Base-by-base conservation (phyloP, 2,329 filamentous ascomycete species). In the Coniella lustricola region DNA sequence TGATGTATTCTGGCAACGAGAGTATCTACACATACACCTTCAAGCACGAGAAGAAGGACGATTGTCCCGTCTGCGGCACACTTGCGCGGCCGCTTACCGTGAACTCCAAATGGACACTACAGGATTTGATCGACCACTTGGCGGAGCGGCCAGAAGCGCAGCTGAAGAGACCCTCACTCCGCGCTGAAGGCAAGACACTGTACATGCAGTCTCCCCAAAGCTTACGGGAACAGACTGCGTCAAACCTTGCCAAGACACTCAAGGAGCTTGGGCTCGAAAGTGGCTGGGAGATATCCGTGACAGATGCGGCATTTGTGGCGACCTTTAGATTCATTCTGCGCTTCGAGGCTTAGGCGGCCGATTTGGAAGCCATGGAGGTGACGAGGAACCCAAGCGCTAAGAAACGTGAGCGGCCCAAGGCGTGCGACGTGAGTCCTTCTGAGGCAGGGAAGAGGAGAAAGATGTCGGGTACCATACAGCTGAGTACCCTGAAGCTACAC, bases 1-100 rank as follows among this genome's bases (percentile, higher is more conserved):
- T 97, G 90, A 95, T 96, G 87, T 98, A 98, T 67, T 95, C 89
- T 12, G 93, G 94, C 40, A 90, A 97, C 61, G 91, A 95, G 61
- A 80, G 86, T 56, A 85, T 98, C 56, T 98, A 98, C 71, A 98
- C 93, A 0, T 96, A 95, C 67, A 98, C 93, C 0, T 98, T 97
- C 65, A 84, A 90, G 60, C 90, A 95, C 60, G 85, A 96, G 68
- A 88, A 87, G 72, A 97, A 96, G 66, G 78, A 85, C 14, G 93
- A 97, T 66, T 98, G 93, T 56, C 90, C 93, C 2, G 93, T 97
- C 7, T 98, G 93, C 62, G 90, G 91, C 16, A 86, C 88, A 46
- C 69, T 88, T 50, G 82, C 93, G 3, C 85, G 88, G 45, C 84
- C 85, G 21, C 73, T 97, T 13, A 69, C 77, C 2, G 79, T 94